Evolutionary conservation across 208 protist species (phyloP).

Genomic region (Acanthamoeba quina): DNA sequence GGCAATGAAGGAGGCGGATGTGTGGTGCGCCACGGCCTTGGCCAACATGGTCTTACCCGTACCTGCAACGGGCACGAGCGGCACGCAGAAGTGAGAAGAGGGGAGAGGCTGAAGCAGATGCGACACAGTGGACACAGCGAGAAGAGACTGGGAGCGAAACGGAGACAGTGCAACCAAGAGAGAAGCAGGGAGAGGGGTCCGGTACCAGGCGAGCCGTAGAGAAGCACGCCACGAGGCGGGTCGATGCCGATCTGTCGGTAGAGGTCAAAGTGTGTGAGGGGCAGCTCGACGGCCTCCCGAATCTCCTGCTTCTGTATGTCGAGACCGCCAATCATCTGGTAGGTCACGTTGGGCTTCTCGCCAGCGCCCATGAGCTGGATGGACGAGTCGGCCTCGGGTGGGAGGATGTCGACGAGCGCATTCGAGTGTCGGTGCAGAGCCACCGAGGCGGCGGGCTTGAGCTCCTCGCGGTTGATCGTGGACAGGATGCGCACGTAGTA

Average conservation of each 20-base stretch:
- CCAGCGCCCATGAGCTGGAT: constrained; percentile 96
- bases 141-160: too few relatives aligned
- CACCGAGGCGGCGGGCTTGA: constrained; percentile 99
- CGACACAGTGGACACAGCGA: background rate
- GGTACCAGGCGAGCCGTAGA: constrained; percentile 98
- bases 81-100: background rate
- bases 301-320: constrained; percentile 99
- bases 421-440: constrained; percentile 99
- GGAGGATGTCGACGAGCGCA: constrained; percentile 97
- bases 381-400: constrained; percentile 97
- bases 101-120: background rate
- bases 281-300: constrained; percentile 99
- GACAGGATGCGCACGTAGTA: constrained; percentile 98
- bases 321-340: constrained; percentile 98
- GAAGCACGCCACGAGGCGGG: constrained; percentile 98
- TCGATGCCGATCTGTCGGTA: constrained; percentile 99
- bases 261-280: constrained; percentile 98
- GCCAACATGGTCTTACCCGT: constrained; percentile 99
- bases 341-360: constrained; percentile 94
- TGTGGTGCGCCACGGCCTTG: constrained; percentile 99
- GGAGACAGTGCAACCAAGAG: background rate
- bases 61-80: background rate
- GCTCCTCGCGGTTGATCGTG: constrained; percentile 97
- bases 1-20: constrained; percentile 97
- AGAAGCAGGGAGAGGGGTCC: background rate